phyloP scores from a whole-genome alignment of 2,329 filamentous ascomycete genomes.

The Aspergillus floridensis region DNA sequence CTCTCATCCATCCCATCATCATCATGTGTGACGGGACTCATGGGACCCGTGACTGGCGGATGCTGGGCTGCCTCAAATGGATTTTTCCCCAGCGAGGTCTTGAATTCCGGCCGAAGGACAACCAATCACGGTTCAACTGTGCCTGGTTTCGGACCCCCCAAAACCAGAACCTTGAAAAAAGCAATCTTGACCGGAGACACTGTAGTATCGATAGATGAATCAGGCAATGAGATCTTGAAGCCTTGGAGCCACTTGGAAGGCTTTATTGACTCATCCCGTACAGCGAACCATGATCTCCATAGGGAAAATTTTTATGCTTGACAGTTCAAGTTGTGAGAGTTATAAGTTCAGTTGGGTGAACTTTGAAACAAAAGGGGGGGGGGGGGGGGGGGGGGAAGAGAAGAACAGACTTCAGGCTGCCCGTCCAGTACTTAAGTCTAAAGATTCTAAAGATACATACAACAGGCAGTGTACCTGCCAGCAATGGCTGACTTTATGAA shows the following conservation, averaged over 20 bases:
- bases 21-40: too few species aligned
- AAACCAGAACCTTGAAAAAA: neutral
- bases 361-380: neutral
- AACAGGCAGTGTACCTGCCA: neutral
- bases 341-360: too few species aligned
- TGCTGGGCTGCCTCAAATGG: too few species aligned
- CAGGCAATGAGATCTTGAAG: neutral
- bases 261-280: neutral
- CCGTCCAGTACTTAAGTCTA: too few species aligned
- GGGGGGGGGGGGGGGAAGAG: neutral
- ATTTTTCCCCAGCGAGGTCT: neutral
- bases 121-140: neutral
- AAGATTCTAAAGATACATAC: too few species aligned
- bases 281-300: neutral
- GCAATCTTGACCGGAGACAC: neutral
- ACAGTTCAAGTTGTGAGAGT: neutral
- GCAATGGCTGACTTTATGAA: neutral
- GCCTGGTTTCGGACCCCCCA: slow-evolving; percentile 1
- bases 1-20: neutral
- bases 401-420: neutral
- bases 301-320: neutral
- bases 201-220: neutral
- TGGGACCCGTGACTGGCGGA: too few species aligned
- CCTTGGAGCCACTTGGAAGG: too few species aligned
- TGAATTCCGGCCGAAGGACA: neutral